These are phyloP conservation scores for Colletotrichum echinochloae DNA, from an alignment of 2,329 filamentous ascomycete species.

Conservation along the genomic window DNA sequence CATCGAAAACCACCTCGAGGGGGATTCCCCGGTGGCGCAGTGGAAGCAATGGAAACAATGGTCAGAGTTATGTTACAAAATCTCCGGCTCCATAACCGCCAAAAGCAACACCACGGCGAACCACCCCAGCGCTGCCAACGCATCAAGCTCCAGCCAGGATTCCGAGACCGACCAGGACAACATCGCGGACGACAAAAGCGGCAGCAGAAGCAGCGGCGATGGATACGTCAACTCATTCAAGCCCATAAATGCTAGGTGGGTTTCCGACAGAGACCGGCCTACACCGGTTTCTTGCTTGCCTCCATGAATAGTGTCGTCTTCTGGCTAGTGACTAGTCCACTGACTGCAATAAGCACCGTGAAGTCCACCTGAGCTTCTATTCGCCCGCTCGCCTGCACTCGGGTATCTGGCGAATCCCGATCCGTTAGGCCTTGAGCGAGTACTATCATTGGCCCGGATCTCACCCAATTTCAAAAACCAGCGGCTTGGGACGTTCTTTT, in stretches of 20 bases:
- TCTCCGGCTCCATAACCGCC: no score
- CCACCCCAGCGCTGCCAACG: background rate
- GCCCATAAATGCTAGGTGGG: background rate
- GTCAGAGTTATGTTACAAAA: no score
- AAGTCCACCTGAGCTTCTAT: background rate
- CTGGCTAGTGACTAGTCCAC: background rate
- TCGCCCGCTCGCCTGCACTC: background rate
- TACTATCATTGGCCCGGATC: no score
- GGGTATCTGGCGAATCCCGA: no score
- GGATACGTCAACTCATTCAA: background rate
- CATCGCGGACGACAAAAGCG: background rate
- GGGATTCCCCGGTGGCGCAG: no score
- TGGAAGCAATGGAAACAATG: no score
- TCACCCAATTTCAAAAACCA: no score
- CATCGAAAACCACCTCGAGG: no score
- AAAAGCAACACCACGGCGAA: no score
- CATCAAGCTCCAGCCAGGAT: background rate
- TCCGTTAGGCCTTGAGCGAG: no score
- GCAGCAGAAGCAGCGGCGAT: background rate
- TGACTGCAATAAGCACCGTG: background rate
- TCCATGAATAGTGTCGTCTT: background rate
- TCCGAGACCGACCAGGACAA: background rate
- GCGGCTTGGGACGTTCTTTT: background rate
- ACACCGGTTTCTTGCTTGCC: background rate
- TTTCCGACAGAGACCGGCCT: background rate